Evolutionary conservation across 176 grass and related monocot species (phyloP), one percentile per base, ranked within the genome.

Genomic region (Hyparrhenia diplandra): DNA sequence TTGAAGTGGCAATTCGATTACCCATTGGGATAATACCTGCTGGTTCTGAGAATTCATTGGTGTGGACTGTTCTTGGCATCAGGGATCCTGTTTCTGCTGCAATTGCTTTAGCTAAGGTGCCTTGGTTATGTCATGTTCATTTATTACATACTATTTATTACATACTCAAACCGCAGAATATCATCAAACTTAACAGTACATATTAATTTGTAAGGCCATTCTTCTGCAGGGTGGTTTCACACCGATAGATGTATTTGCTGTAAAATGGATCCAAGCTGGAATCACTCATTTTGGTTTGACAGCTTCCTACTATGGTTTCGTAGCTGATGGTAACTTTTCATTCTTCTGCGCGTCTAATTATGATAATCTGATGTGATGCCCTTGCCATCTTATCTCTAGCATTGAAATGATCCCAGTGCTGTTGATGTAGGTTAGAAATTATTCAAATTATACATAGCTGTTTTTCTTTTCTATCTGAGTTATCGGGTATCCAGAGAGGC

Each of bases 21-120:
- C 94, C 94, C 34, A 94, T 97, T 74, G 94, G 94, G 34, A 87
- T 97, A 77, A 85, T 97, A 71, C 94, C 92, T 39, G 84, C 88
- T 83, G 94, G 94, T 72, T 97, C 94, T 74, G 92, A 97, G 69
- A 97, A 97, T 88, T 97, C 94, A 39, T 89, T 97, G 64, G 87
- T 92, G 20, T 97, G 92, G 95, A 94, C 76, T 80, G 78, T 94
- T 83, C 85, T 97, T 74, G 95, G 95, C 69, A 76, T 86, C 60
- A 97, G 80, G 82, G 95, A 97, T 90, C 95, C 92, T 69, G 82
- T 94, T 86, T 92, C 81, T 39, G 95, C 95, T 75, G 86, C 92
- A 67, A 72, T 28, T 78, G 59, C 80, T 90, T 78, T 97, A 72
- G 78, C 89, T 28, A 87, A 90, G 95, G 92, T 97, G 85, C 34